Evolutionary conservation across 2,329 filamentous ascomycete species (phyloP).

Genomic region (Cylindrodendrum hubeiense): DNA sequence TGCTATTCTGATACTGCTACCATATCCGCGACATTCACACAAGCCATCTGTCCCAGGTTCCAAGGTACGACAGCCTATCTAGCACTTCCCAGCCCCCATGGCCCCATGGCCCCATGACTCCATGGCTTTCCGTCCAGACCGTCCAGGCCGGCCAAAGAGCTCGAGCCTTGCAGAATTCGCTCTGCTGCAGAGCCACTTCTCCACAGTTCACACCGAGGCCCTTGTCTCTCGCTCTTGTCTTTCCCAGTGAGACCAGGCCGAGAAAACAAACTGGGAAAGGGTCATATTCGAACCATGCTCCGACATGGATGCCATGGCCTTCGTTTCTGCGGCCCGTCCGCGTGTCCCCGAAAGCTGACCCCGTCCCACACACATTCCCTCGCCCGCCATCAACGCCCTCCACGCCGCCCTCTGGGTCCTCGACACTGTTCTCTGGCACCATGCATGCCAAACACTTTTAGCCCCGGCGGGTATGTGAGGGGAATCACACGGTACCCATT

Average conservation of each 20-base stretch:
- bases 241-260: not conserved
- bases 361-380: slow-evolving; percentile 13
- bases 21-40: not conserved
- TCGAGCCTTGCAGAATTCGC: slow-evolving; percentile 11
- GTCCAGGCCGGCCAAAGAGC: not conserved
- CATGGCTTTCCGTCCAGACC: not conserved
- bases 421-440: slow-evolving; percentile 34
- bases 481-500: slow-evolving; percentile 38
- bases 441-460: slow-evolving; percentile 45
- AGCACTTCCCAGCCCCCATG: slow-evolving; percentile 1
- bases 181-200: slow-evolving; percentile 17
- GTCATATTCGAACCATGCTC: slow-evolving; percentile 31
- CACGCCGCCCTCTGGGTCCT: slow-evolving; percentile 28
- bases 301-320: slow-evolving; percentile 28
- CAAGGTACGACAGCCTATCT: not conserved
- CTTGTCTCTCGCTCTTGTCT: slow-evolving; percentile 2
- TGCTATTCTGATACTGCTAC: not conserved
- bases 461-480: slow-evolving; percentile 47
- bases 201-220: slow-evolving; percentile 28
- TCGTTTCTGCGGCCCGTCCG: slow-evolving; percentile 44
- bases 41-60: not conserved
- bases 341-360: slow-evolving; percentile 35
- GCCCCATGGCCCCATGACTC: not conserved
- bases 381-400: slow-evolving; percentile 17
- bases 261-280: not conserved